phyloP scores from a whole-genome alignment of 345 rosid genomes.

The Toxicodendron radicans region DNA sequence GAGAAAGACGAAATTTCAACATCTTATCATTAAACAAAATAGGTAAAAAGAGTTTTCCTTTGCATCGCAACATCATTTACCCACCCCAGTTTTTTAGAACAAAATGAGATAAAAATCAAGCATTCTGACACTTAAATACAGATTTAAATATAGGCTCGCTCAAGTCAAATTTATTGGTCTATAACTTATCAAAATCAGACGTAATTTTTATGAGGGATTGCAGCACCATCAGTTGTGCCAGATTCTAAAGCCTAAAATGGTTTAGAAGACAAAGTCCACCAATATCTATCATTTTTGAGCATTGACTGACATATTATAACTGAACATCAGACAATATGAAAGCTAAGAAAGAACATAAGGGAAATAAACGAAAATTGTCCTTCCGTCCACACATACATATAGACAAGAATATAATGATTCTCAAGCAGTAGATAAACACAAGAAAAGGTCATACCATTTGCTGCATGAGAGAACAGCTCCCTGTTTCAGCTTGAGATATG shows the following conservation, averaged over 20 bases:
- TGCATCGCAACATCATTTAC: neutral
- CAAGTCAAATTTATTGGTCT: neutral
- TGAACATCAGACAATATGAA: neutral
- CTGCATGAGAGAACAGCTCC: conserved; percentile 33
- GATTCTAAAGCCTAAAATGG: neutral
- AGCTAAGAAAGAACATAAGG: neutral
- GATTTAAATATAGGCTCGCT: neutral
- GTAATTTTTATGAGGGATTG: neutral
- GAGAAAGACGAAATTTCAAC: too few relatives aligned
- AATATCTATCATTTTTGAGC: neutral
- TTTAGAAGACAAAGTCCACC: neutral
- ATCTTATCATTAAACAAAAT: too few relatives aligned
- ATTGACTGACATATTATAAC: neutral
- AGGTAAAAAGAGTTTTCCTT: neutral
- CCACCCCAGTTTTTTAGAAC: neutral
- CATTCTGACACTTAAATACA: neutral
- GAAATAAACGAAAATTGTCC: conserved; percentile 1
- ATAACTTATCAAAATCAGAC: neutral
- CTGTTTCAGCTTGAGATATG: conserved; percentile 33
- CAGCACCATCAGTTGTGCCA: neutral
- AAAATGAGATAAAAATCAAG: neutral
- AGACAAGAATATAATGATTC: neutral
- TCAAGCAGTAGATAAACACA: conserved; percentile 13
- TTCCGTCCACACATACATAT: conserved; percentile 1
- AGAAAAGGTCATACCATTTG: conserved; percentile 48